Evolutionary conservation across 805 yeast species (phyloP), one percentile per base, ranked within the genome.

Genomic region (Cyberlindnera japonica): DNA sequence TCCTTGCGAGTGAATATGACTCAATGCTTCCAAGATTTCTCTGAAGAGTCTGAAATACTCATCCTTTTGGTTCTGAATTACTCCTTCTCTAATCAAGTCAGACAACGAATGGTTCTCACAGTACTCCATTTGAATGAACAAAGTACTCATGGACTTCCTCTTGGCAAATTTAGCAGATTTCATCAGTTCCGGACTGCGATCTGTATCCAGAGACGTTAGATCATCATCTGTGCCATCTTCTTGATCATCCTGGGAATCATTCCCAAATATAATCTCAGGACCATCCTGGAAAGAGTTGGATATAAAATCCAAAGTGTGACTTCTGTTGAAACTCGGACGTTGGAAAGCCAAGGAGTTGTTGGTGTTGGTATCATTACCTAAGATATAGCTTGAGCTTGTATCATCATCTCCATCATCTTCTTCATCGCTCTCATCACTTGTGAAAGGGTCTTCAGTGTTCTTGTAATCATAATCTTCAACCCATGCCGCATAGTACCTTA

Each of bases 51-150:
- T 70, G 96, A 97, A 93, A 57, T 90, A 91, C 51, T 86, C 95
- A 43, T 77, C 83, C 0, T 86, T 68, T 35, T 84, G 77, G 9
- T 66, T 66, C 5, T 81, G 84, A 11, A 93, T 68, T 0, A 88
- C 89, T 42, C 82, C 86, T 29, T 77, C 75, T 39, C 72, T 75
- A 34, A 93, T 91, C 45, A 93, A 66, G 63, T 93, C 96, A 37
- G 75, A 74, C 21, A 93, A 64, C 0, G 99, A 91, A 43, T 86
- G 87, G 57, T 91, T 93, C 55, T 93, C 99, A 64, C 99, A 93
- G 54, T 93, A 93, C 61, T 93, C 99, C 99, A 93, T 93, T 58
- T 93, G 99, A 50, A 93, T 93, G 59, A 86, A 93, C 22, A 93
- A 63, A 0, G 95, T 88, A 38, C 90, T 83, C 48, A 68, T 69